Percentiles rank a stretch among this genome's conserved stretches.
Evolutionary conservation across 345 rosid genomes (phyloP).

Genomic region (Eucalyptus globulus): DNA sequence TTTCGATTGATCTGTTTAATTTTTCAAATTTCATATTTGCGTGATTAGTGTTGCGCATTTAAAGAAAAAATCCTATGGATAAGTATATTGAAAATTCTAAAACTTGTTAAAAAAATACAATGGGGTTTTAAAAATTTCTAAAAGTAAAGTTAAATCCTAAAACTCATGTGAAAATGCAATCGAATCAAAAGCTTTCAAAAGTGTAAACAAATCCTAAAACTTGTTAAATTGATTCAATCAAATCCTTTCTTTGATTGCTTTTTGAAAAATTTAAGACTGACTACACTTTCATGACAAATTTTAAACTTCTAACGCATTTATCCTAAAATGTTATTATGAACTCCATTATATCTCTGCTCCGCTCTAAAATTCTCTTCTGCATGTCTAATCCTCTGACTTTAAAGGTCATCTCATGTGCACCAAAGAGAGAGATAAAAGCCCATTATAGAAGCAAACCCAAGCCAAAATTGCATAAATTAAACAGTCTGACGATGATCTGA

Average conservation of each 20-base stretch:
- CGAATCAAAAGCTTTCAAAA: accelerated
- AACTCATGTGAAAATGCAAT: too few species aligned
- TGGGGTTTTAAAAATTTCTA: too few species aligned
- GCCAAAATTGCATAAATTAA: neutral
- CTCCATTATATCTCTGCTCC: neutral
- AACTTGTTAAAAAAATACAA: too few species aligned
- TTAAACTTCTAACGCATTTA: too few species aligned
- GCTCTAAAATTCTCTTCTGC: neutral
- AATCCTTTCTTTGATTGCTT: too few species aligned
- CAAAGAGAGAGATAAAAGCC: neutral
- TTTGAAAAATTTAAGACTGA: too few species aligned
- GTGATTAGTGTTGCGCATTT: neutral
- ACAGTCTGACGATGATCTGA: neutral
- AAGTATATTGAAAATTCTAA: too few species aligned
- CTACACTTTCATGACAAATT: too few species aligned
- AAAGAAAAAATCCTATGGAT: neutral
- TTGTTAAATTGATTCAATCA: too few species aligned
- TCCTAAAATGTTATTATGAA: neutral
- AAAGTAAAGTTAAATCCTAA: too few species aligned
- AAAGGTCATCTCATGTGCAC: neutral
- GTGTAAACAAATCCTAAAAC: too few species aligned
- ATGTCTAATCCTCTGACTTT: neutral
- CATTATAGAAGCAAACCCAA: neutral
- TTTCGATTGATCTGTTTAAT: neutral
- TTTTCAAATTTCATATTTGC: neutral